phyloP scores from a whole-genome alignment of 352 stramenopile genomes.

The Phytophthora megakarya region DNA sequence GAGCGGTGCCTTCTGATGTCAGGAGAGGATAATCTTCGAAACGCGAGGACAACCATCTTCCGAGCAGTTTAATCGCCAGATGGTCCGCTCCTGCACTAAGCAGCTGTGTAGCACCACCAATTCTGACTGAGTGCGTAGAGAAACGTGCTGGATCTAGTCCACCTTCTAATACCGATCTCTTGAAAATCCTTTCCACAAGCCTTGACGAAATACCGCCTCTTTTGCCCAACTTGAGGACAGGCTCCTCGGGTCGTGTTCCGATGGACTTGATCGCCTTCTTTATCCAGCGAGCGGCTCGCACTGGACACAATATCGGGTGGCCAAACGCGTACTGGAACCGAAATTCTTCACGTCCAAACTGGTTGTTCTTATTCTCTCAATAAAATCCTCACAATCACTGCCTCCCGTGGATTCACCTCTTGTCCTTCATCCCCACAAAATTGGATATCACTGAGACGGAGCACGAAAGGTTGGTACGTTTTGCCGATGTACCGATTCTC shows the following conservation, averaged over 20 bases:
- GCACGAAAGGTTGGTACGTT: slow-evolving; percentile 2
- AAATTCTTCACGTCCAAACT: slow-evolving; percentile 28
- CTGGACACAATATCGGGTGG: no score
- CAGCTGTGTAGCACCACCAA: slow-evolving; percentile 25
- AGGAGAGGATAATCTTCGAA: slow-evolving; percentile 28
- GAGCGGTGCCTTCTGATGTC: background rate
- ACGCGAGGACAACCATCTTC: slow-evolving; percentile 17
- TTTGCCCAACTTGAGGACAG: background rate
- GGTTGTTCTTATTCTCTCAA: slow-evolving; percentile 29
- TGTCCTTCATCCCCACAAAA: slow-evolving; percentile 4
- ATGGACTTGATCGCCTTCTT: background rate
- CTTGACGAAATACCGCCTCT: background rate
- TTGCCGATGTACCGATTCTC: background rate
- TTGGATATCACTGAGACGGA: slow-evolving; percentile 10
- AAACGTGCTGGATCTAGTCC: slow-evolving; percentile 10
- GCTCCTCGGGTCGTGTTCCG: background rate
- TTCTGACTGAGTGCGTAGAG: slow-evolving; percentile 31
- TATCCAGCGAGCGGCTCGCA: background rate
- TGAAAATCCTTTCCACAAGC: slow-evolving; percentile 3
- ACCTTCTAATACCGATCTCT: background rate
- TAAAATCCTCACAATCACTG: slow-evolving; percentile 16
- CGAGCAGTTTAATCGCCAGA: slow-evolving; percentile 26
- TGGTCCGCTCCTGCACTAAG: slow-evolving; percentile 16
- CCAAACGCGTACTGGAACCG: slow-evolving; percentile 18
- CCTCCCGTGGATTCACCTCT: background rate